Evolutionary conservation across 75 land plant species (phyloP).

Genomic region (Cunninghamia lanceolata): DNA sequence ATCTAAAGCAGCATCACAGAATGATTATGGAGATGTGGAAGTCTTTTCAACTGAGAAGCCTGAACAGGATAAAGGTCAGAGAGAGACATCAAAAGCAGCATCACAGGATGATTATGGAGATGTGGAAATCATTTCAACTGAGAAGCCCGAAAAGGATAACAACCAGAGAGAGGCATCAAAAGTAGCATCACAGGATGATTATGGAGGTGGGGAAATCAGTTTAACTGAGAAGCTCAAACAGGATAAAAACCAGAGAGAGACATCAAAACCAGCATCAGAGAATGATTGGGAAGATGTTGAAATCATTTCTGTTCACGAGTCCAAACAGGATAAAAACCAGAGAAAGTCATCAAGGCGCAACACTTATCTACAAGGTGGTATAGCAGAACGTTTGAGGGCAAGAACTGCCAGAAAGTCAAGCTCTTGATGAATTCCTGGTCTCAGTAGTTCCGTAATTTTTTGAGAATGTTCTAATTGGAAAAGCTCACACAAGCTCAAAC

Average conservation of each 20-base stretch:
- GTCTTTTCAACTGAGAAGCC: neutral
- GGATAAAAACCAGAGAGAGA: neutral
- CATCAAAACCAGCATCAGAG: conserved; percentile 3
- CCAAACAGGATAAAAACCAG: neutral
- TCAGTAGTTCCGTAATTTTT: neutral
- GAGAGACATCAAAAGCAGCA: neutral
- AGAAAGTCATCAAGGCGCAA: neutral
- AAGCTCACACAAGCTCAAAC: neutral
- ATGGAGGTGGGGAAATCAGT: neutral
- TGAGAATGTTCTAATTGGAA: neutral
- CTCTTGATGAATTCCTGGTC: neutral
- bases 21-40: neutral
- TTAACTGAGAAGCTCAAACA: neutral
- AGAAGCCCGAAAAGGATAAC: neutral
- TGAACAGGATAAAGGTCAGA: neutral
- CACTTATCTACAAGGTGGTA: neutral
- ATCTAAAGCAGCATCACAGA: neutral
- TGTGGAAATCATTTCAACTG: no score
- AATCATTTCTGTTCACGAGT: neutral
- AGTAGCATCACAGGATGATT: neutral
- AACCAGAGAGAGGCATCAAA: neutral
- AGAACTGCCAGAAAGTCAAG: neutral
- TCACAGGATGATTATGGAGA: neutral
- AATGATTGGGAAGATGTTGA: neutral
- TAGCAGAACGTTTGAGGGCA: conserved; percentile 4